Base-by-base conservation (phyloP, 495 filamentous ascomycete species). In the Thozetella sp. region DNA sequence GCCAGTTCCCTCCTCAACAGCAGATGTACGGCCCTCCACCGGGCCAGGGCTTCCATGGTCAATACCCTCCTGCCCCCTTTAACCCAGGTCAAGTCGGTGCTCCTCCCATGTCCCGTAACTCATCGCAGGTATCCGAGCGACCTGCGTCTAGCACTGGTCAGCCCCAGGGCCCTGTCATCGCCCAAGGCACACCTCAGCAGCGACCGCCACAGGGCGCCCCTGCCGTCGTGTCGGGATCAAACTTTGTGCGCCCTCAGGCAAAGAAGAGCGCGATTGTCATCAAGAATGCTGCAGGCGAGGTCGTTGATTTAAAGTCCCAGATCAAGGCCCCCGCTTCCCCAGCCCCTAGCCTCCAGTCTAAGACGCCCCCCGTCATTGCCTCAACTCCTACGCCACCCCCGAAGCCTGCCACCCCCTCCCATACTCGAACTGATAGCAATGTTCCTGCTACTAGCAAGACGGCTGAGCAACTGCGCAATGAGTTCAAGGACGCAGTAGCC, bases 81-180 rank as follows among this genome's bases (percentile, higher is more conserved):
- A 76, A 78, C 24, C 87, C 88, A 63, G 78, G 76, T 59, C 70
- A 79, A 65, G 77, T 78, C 50, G 81, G 85, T 69, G 76, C 86
- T 17, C 83, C 86, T 22, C 77, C 88, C 11, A 91, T 97, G 86
- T 94, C 93, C 9, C 89, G 93, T 65, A 90, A 86, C 52, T 85
- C 91, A 2, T 97, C 93, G 6, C 90, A 95, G 69, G 77, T 93
- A 37, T 93, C 89, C 22, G 69, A 95, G 63, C 86, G 92, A 55
- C 92, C 93, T 11, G 79, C 83, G 17, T 94, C 93, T 22, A 93
- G 90, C 73, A 83, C 93, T 51, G 85, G 89, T 40, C 91, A 90
- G 64, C 65, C 34, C 53, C 77, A 78, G 60, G 75, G 74, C 11
- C 80, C 81, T 22, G 72, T 73, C 23, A 70, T 80, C 59, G 67